phyloP scores from a whole-genome alignment of 2,329 filamentous ascomycete species.

The Trichoderma guizhouense region DNA sequence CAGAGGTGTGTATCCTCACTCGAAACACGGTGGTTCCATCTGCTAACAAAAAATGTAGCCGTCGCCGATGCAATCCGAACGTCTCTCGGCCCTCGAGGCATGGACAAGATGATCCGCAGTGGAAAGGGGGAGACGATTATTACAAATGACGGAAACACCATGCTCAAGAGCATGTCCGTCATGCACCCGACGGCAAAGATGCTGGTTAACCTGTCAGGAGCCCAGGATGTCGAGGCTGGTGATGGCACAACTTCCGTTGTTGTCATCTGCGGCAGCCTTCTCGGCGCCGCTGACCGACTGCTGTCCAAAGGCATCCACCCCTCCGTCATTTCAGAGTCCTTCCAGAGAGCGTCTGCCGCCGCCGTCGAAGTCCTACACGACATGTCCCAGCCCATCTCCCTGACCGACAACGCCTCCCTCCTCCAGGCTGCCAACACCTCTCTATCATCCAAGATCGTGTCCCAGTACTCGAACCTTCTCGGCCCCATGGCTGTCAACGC shows the following conservation, averaged over 20 bases:
- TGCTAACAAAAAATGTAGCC: constrained; percentile 49
- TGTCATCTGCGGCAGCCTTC: constrained; percentile 91
- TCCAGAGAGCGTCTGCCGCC: constrained; percentile 88
- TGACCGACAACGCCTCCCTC: constrained; percentile 83
- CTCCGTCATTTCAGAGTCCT: constrained; percentile 94
- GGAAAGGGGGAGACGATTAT: constrained; percentile 97
- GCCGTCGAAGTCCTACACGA: constrained; percentile 87
- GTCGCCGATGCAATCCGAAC: constrained; percentile 97
- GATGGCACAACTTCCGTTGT: constrained; percentile 98
- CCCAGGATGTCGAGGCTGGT: constrained; percentile 96
- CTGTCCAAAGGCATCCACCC: constrained; percentile 93
- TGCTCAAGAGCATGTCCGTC: constrained; percentile 98
- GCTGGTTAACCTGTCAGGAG: constrained; percentile 94
- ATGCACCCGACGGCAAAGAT: constrained; percentile 99
- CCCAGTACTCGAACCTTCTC: constrained; percentile 89
- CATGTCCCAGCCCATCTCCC: constrained; percentile 91
- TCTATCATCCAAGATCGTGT: constrained; percentile 96
- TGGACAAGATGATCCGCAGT: constrained; percentile 99
- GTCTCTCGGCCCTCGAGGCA: constrained; percentile 90
- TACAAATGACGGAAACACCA: constrained; percentile 98
- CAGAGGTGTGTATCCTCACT: constrained; percentile 61
- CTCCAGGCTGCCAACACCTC: constrained; percentile 97
- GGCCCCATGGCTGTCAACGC: constrained; percentile 98
- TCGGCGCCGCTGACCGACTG: constrained; percentile 89
- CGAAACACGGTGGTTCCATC: not conserved